These are phyloP conservation scores for Paulownia fortunei DNA, from an alignment of 257 asterid genomes.

Conservation along the genomic window DNA sequence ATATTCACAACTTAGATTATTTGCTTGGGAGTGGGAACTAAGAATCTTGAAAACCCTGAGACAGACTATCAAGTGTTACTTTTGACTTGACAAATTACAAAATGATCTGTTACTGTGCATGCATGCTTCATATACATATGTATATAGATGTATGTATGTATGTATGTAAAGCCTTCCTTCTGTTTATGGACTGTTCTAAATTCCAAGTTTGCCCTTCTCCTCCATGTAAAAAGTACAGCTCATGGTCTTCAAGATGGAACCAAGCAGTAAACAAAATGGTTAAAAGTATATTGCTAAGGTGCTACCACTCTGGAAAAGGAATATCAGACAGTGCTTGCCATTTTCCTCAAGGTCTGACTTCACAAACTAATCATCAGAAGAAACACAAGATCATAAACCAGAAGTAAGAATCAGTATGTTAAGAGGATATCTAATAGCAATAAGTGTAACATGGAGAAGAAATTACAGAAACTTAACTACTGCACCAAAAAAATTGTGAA, in stretches of 20 bases:
- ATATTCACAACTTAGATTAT: conserved; percentile 45
- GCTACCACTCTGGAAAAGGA: too few species aligned
- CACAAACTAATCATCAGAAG: not conserved
- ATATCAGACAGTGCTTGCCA: too few species aligned
- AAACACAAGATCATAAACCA: not conserved
- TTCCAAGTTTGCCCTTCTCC: conserved; percentile 4
- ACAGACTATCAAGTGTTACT: conserved; percentile 42
- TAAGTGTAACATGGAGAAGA: conserved; percentile 40
- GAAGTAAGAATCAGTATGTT: not conserved
- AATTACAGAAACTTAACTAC: conserved; percentile 37
- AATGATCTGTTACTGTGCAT: conserved; percentile 28
- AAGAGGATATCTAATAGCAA: conserved; percentile 31
- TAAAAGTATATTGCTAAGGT: too few species aligned
- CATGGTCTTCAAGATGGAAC: too few species aligned
- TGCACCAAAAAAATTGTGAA: conserved; percentile 32
- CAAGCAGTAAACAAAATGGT: too few species aligned
- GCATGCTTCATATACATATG: not conserved
- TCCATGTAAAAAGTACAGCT: too few species aligned
- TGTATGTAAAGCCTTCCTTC: not conserved
- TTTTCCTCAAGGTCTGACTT: too few species aligned
- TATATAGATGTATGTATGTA: not conserved
- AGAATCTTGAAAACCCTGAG: conserved; percentile 50
- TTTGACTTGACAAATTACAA: conserved; percentile 41
- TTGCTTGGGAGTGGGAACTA: conserved; percentile 43
- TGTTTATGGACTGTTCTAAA: not conserved